These are phyloP conservation scores for Pulveroboletus sp. DNA, from an alignment of 768 basidiomycete genomes.

Conservation along the genomic window DNA sequence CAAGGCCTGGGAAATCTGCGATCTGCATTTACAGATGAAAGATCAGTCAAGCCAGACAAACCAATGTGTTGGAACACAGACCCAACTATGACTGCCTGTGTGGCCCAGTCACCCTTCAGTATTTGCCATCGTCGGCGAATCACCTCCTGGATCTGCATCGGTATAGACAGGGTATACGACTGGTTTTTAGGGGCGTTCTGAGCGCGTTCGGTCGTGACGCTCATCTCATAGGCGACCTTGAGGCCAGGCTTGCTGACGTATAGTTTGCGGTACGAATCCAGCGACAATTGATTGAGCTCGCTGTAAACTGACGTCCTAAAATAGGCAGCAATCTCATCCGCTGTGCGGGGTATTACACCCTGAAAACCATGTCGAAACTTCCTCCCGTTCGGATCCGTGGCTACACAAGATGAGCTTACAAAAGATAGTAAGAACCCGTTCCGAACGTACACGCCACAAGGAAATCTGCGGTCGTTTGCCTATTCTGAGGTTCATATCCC, in stretches of 20 bases:
- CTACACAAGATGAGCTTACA: slow-evolving; percentile 12
- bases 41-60: background rate
- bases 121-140: slow-evolving; percentile 44
- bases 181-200: slow-evolving; percentile 38
- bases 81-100: slow-evolving; percentile 35
- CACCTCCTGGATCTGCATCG: slow-evolving; percentile 42
- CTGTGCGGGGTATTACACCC: slow-evolving; percentile 44
- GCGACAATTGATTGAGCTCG: slow-evolving; percentile 41
- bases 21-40: slow-evolving; percentile 30
- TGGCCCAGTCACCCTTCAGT: slow-evolving; percentile 37
- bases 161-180: slow-evolving; percentile 44
- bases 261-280: slow-evolving; percentile 41
- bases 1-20: slow-evolving; percentile 22
- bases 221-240: slow-evolving; percentile 41
- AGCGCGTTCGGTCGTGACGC: slow-evolving; percentile 50
- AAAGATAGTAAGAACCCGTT: slow-evolving; percentile 14
- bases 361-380: slow-evolving; percentile 41
- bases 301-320: slow-evolving; percentile 42
- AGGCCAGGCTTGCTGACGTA: slow-evolving; percentile 44
- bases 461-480: slow-evolving; percentile 62
- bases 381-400: slow-evolving; percentile 60
- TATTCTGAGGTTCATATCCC: slow-evolving; percentile 46
- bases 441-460: slow-evolving; percentile 42
- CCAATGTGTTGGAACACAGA: slow-evolving; percentile 20
- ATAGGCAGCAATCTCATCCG: slow-evolving; percentile 53